These are phyloP conservation scores for Ulvella scutata DNA, from an alignment of 139 green algal species.

Conservation along the genomic window DNA sequence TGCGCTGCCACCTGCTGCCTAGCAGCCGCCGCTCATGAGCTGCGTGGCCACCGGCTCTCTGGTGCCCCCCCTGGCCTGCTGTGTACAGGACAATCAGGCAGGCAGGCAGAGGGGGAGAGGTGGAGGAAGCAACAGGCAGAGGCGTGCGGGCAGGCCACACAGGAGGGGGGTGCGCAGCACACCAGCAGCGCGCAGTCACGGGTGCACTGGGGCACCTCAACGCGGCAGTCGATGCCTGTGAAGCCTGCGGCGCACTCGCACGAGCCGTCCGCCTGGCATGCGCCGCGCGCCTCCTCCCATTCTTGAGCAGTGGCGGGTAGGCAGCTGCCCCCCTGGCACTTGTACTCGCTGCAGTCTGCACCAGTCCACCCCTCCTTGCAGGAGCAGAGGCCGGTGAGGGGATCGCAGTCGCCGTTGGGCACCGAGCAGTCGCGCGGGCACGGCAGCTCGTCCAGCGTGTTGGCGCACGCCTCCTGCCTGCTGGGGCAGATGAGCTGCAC, in stretches of 20 bases:
- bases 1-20: no score
- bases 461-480: neutral
- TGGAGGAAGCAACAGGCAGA: no score
- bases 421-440: neutral
- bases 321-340: neutral
- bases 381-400: neutral
- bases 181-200: neutral
- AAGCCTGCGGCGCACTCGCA: neutral
- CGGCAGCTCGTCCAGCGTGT: neutral
- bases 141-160: no score
- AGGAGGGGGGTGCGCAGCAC: no score
- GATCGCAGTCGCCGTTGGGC: neutral
- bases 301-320: neutral
- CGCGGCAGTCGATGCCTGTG: neutral
- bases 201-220: neutral
- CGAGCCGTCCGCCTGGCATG: neutral
- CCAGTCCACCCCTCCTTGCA: neutral
- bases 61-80: no score
- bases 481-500: neutral
- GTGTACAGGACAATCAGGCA: no score
- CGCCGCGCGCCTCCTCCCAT: neutral
- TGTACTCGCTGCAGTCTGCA: neutral
- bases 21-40: no score
- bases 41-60: no score
- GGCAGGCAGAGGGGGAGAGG: no score